Conservation (phyloP, 139 green algal species). For the Astrephomene gubernaculifera region DNA sequence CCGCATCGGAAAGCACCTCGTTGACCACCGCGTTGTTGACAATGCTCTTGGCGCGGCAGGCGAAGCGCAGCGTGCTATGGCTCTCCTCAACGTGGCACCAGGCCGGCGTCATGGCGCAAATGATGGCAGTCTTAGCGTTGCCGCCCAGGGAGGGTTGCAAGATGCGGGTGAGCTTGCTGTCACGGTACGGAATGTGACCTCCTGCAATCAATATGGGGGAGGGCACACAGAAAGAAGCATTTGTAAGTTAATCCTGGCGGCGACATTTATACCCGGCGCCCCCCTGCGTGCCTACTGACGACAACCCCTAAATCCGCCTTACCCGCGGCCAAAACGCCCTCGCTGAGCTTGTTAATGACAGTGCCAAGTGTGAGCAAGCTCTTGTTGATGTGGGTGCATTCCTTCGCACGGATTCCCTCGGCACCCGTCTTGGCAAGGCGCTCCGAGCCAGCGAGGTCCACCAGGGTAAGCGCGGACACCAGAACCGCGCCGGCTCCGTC, state of each 20-base stretch:
- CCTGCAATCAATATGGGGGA: slow-evolving; percentile 59
- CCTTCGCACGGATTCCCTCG: slow-evolving; percentile 94
- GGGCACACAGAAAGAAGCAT: background rate
- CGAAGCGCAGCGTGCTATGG: slow-evolving; percentile 87
- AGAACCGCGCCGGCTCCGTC: slow-evolving; percentile 75
- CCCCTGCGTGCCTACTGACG: background rate
- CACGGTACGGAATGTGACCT: slow-evolving; percentile 89
- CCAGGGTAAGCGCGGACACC: slow-evolving; percentile 89
- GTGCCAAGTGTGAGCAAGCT: slow-evolving; percentile 89
- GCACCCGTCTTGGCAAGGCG: slow-evolving; percentile 93
- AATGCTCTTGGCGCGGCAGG: slow-evolving; percentile 89
- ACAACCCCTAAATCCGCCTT: background rate
- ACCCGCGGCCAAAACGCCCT: slow-evolving; percentile 71
- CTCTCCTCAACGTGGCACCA: slow-evolving; percentile 89
- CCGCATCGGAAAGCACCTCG: slow-evolving; percentile 87
- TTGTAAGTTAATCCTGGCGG: no score
- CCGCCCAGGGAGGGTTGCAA: slow-evolving; percentile 94
- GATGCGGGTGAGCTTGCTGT: slow-evolving; percentile 93
- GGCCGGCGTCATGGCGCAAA: slow-evolving; percentile 93
- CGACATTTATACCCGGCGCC: background rate
- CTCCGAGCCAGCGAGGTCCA: slow-evolving; percentile 94
- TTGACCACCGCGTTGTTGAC: slow-evolving; percentile 93
- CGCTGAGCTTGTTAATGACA: slow-evolving; percentile 97
- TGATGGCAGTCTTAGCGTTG: slow-evolving; percentile 97
- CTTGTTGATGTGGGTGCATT: slow-evolving; percentile 97